Conservation (phyloP, 371 early-diverging fungal genomes). For the Cokeromyces recurvatus region DNA sequence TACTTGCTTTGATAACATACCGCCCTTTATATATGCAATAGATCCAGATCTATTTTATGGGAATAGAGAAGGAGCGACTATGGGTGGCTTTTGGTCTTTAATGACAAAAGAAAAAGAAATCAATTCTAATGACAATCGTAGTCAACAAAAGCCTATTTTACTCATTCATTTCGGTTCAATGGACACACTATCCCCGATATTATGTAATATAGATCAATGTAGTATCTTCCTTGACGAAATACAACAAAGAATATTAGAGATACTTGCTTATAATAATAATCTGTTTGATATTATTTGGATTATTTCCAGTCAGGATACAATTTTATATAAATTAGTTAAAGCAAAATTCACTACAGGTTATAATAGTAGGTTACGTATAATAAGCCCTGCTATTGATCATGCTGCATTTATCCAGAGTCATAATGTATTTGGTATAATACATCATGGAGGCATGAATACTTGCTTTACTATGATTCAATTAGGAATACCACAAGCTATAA, state of each 20-base stretch:
- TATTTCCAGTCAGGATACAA: background rate
- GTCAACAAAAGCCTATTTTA: background rate
- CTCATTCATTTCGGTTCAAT: conserved; percentile 5
- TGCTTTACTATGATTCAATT: background rate
- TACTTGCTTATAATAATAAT: background rate
- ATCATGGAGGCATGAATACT: conserved; percentile 4
- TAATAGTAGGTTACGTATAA: no score
- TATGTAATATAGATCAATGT: background rate
- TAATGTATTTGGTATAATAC: background rate
- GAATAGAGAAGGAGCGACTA: background rate
- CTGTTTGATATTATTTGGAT: background rate
- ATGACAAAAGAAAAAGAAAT: no score
- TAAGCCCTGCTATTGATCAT: no score
- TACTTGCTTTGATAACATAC: background rate
- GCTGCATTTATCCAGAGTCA: no score
- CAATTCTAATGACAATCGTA: no score
- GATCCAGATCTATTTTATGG: background rate
- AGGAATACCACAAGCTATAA: background rate
- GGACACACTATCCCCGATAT: background rate
- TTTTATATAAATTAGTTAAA: background rate
- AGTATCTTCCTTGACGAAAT: background rate
- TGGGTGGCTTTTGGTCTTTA: conserved; percentile 2
- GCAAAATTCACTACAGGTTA: no score
- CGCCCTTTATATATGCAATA: background rate
- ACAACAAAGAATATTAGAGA: background rate